phyloP scores from a whole-genome alignment of 805 yeast genomes.

The Pichia scutulata region DNA sequence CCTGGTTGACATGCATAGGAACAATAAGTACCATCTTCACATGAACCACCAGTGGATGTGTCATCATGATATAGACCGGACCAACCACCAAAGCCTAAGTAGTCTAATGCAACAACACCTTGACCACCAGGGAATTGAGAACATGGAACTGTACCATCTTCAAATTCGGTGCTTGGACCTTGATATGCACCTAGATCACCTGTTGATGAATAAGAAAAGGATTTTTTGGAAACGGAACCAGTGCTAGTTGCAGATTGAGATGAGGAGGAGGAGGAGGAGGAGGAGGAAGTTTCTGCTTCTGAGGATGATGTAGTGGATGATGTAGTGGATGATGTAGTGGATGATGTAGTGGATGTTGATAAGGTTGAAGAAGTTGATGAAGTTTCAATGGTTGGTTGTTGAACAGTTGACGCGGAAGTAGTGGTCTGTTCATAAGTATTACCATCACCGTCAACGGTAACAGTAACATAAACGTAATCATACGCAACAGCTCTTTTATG shows the following conservation, averaged over 20 bases:
- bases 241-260: constrained; percentile 23
- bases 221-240: constrained; percentile 24
- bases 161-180: constrained; percentile 53
- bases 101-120: constrained; percentile 72
- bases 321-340: constrained; percentile 14
- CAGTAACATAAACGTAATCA: constrained; percentile 42
- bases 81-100: constrained; percentile 58
- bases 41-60: constrained; percentile 45
- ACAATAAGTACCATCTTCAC: constrained; percentile 89
- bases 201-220: constrained; percentile 30
- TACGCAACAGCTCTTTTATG: constrained; percentile 52
- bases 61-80: constrained; percentile 53
- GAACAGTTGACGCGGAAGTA: background rate
- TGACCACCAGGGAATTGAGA: constrained; percentile 67
- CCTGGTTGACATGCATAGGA: constrained; percentile 98
- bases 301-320: constrained; percentile 22
- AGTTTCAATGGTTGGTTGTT: constrained; percentile 19
- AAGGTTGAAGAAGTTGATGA: too few relatives aligned
- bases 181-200: constrained; percentile 57
- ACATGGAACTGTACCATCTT: constrained; percentile 68
- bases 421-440: constrained; percentile 33
- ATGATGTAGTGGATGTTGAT: constrained; percentile 26
- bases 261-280: constrained; percentile 27
- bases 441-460: constrained; percentile 44
- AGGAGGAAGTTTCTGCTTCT: constrained; percentile 21